Evolutionary conservation across 2,329 filamentous ascomycete species (phyloP).

Genomic region (Chalaropsis thielavioides): DNA sequence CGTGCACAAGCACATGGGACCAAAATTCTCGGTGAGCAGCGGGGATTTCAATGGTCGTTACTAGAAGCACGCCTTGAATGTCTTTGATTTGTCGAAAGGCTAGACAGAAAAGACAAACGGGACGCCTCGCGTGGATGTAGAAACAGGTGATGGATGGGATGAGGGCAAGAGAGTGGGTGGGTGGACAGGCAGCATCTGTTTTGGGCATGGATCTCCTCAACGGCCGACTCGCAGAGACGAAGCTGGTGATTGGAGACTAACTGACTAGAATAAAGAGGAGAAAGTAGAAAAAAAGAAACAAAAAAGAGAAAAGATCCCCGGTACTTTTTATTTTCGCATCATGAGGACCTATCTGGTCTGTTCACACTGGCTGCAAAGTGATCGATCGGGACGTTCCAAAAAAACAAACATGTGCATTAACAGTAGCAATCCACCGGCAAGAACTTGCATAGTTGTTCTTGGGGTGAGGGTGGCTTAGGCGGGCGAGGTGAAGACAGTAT

Average conservation of each 20-base stretch:
- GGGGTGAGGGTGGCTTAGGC: not conserved
- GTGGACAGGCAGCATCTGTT: not conserved
- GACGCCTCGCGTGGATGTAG: not conserved
- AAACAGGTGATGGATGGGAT: not conserved
- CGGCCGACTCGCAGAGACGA: not conserved
- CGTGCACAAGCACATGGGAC: not conserved
- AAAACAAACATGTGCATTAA: not conserved
- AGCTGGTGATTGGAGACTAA: no score
- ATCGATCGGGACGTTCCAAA: not conserved
- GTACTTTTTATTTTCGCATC: not conserved
- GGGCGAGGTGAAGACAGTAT: not conserved
- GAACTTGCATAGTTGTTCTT: not conserved
- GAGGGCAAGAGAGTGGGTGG: not conserved
- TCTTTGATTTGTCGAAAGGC: not conserved
- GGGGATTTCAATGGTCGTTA: not conserved
- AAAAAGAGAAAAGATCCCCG: not conserved
- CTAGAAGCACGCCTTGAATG: conserved; percentile 1
- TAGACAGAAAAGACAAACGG: not conserved
- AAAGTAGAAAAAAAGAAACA: not conserved
- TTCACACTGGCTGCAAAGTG: not conserved
- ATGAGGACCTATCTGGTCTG: no score
- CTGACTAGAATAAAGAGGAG: not conserved
- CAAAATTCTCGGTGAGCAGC: conserved; percentile 5
- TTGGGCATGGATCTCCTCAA: not conserved
- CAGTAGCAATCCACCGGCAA: not conserved